phyloP scores from a whole-genome alignment of 2,329 filamentous ascomycete species.

The Pseudogymnoascus sp. region DNA sequence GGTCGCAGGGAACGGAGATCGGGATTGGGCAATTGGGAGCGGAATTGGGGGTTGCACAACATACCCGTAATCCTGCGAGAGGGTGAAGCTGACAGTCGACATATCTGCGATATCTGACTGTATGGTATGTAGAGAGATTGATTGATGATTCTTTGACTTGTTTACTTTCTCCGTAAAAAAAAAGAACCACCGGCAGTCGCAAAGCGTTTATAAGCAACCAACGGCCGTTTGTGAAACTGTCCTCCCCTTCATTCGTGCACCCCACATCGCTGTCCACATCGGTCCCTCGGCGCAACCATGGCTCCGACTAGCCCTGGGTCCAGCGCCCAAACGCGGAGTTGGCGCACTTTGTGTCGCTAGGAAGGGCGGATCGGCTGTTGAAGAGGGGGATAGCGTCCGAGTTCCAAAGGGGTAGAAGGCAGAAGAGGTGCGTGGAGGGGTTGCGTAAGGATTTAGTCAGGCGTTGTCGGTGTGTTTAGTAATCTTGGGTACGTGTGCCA shows the following conservation, averaged over 20 bases:
- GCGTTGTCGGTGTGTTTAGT: not conserved
- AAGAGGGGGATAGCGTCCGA: not conserved
- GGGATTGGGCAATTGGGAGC: not conserved
- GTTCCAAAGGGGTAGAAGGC: not conserved
- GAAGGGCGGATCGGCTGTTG: not conserved
- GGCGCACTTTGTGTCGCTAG: not conserved
- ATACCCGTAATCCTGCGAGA: constrained; percentile 12
- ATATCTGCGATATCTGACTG: constrained; percentile 2
- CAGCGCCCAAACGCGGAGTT: not conserved
- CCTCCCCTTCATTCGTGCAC: not conserved
- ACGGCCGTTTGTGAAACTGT: not conserved
- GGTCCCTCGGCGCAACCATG: not conserved
- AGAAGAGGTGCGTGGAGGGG: not conserved
- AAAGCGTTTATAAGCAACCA: not conserved
- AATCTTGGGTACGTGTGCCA: constrained; percentile 1
- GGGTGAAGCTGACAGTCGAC: not conserved
- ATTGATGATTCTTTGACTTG: not conserved
- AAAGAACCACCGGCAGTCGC: not conserved
- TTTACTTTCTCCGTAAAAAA: not conserved
- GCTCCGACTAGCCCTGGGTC: not conserved
- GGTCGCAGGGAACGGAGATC: not conserved
- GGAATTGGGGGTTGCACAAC: constrained; percentile 1
- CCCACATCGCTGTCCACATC: not conserved
- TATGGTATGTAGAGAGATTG: not conserved
- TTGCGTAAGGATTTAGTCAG: not conserved